Percentiles rank a stretch among this genome's conserved stretches.
Conservation (phyloP, 257 asterid genomes). For the Misopates orontium region DNA sequence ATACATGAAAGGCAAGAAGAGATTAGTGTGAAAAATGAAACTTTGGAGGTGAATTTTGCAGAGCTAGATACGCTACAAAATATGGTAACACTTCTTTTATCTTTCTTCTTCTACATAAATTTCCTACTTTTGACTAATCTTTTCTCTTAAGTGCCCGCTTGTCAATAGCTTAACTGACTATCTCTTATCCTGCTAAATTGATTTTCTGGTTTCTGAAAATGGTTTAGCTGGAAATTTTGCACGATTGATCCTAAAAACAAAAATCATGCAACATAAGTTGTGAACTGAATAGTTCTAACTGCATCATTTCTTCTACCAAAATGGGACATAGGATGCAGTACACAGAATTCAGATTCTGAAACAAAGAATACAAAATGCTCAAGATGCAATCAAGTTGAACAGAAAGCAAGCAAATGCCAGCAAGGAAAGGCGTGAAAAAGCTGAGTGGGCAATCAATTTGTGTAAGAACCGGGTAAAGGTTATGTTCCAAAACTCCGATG, state of each 20-base stretch:
- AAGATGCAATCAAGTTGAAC: slow-evolving; percentile 37
- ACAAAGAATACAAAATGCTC: slow-evolving; percentile 33
- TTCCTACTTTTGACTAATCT: slow-evolving; percentile 2
- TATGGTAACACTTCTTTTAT: no score
- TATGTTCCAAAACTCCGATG: neutral
- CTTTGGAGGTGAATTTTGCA: slow-evolving; percentile 15
- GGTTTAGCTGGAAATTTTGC: neutral
- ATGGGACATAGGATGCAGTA: slow-evolving; percentile 33
- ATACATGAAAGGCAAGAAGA: slow-evolving; percentile 35
- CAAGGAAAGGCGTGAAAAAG: slow-evolving; percentile 46
- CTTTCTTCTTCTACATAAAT: no score
- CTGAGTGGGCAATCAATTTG: slow-evolving; percentile 51
- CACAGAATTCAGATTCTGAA: slow-evolving; percentile 41
- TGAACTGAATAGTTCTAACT: neutral
- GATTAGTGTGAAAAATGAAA: slow-evolving; percentile 24
- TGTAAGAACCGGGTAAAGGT: slow-evolving; percentile 57
- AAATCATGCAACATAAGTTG: neutral
- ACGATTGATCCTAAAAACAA: neutral
- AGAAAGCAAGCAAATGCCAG: slow-evolving; percentile 37
- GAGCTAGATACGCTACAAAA: slow-evolving; percentile 34
- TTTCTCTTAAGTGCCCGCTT: neutral
- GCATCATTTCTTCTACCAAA: slow-evolving; percentile 9
- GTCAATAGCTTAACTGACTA: no score
- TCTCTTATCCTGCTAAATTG: neutral
- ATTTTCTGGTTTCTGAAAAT: neutral